Evolutionary conservation across 2,329 filamentous ascomycete species (phyloP).

Genomic region (Zymoseptoria crescenta): DNA sequence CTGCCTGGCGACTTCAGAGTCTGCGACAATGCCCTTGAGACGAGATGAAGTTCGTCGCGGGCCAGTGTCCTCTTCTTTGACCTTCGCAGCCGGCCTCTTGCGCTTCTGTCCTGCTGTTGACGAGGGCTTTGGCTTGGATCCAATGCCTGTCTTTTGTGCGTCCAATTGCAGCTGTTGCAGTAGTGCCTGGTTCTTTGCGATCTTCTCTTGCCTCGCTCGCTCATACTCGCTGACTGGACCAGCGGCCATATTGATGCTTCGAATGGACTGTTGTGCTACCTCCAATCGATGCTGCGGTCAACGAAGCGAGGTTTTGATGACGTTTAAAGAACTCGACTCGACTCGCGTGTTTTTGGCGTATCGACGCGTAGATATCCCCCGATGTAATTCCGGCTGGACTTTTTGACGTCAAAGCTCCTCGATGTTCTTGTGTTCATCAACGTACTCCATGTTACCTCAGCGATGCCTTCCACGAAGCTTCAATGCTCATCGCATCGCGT

Average conservation of each 20-base stretch:
- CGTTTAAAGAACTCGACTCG: too few species aligned
- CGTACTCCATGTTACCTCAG: background rate
- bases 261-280: too few species aligned
- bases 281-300: too few species aligned
- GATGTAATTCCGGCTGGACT: background rate
- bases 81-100: conserved; percentile 40
- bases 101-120: conserved; percentile 36
- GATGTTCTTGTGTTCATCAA: background rate
- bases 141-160: conserved; percentile 61
- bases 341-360: background rate
- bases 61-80: conserved; percentile 46
- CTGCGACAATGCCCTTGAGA: conserved; percentile 54
- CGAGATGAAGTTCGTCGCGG: conserved; percentile 56
- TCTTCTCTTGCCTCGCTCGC: conserved; percentile 74
- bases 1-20: conserved; percentile 59
- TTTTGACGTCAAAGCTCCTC: background rate
- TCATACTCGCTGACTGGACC: conserved; percentile 70
- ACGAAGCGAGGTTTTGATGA: background rate
- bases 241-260: conserved; percentile 12
- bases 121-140: conserved; percentile 44
- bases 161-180: conserved; percentile 67
- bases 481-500: background rate
- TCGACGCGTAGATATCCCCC: background rate
- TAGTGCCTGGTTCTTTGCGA: conserved; percentile 75
- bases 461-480: background rate